Percentiles rank a stretch among this genome's conserved stretches.
Evolutionary conservation across 78 protist genomes (phyloP).

Genomic region (Chrysochromulina tobinii): DNA sequence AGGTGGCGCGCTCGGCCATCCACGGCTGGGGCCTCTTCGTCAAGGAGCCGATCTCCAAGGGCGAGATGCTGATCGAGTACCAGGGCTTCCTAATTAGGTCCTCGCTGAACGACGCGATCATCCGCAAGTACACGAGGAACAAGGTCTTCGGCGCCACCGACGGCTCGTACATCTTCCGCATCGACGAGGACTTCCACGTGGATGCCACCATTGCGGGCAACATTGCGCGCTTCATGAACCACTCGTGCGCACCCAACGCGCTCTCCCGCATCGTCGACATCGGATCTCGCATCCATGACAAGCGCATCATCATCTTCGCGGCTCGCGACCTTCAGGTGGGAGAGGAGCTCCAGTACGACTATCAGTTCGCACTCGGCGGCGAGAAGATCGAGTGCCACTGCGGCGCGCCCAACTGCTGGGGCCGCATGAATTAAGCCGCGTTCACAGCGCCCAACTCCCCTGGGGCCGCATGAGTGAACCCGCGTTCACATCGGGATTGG

Average conservation of each 20-base stretch:
- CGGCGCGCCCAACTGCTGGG: conserved; percentile 74
- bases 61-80: conserved; percentile 95
- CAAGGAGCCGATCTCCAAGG: conserved; percentile 17
- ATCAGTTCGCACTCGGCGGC: conserved; percentile 93
- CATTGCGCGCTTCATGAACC: conserved; percentile 96
- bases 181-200: conserved; percentile 83
- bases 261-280: conserved; percentile 53
- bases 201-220: conserved; percentile 95
- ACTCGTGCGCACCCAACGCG: conserved; percentile 97
- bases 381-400: conserved; percentile 92
- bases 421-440: conserved; percentile 62
- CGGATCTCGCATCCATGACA: conserved; percentile 14
- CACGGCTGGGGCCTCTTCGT: conserved; percentile 74
- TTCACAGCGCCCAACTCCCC: too few relatives aligned
- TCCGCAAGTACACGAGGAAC: conserved; percentile 81
- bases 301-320: conserved; percentile 61
- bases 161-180: conserved; percentile 86
- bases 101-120: conserved; percentile 84
- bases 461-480: too few relatives aligned
- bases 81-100: not conserved
- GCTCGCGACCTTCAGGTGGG: conserved; percentile 53
- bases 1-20: conserved; percentile 2
- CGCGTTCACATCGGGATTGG: too few relatives aligned
- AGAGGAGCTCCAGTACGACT: conserved; percentile 94
- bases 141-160: conserved; percentile 67